Base-by-base conservation (phyloP, 2,329 filamentous ascomycete genomes). In the Arthrinium puccinioides region DNA sequence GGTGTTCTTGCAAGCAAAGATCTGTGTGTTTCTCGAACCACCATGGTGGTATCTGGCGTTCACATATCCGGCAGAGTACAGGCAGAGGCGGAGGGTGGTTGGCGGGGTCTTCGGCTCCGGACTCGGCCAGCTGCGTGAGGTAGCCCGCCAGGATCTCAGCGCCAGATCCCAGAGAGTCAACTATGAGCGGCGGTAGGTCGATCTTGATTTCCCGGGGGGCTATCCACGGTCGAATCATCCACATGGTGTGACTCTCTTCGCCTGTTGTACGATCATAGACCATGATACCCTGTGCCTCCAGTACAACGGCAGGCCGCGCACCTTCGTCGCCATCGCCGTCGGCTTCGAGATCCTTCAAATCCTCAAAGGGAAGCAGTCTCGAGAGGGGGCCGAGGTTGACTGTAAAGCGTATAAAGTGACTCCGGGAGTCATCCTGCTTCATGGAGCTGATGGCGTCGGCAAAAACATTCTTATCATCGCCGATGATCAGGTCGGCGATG, bases 1-100 rank as follows among this genome's bases (percentile, higher is more conserved):
- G 82, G 56, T 98, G 92, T 57, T 98, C 92, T 57, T 97, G 89
- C 38, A 96, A 70, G 55, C 92, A 98, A 15, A 97, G 68, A 52
- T 98, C 94, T 2, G 90, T 95, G 58, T 98, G 92, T 61, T 97
- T 98, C 63, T 98, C 92, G 51, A 98, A 98, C 94, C 92, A 98
- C 92, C 92, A 98, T 1, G 90, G 88, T 5, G 87, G 87, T 43
- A 98, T 97, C 44, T 96, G 87, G 37, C 92, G 86, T 58, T 98
- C 92, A 60, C 92, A 98, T 38, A 98, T 97, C 36, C 92, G 87
- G 60, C 92, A 98, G 13, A 98, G 75, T 5, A 97, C 84, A 1
- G 88, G 87, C 9, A 80, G 70, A 0, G 90, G 88, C 3, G 87
- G 87, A 9, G 87, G 81, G 56, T 89, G 82, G 52, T 82, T 79